Evolutionary conservation across 352 stramenopile genomes (phyloP).

Genomic region (Albugo candida): DNA sequence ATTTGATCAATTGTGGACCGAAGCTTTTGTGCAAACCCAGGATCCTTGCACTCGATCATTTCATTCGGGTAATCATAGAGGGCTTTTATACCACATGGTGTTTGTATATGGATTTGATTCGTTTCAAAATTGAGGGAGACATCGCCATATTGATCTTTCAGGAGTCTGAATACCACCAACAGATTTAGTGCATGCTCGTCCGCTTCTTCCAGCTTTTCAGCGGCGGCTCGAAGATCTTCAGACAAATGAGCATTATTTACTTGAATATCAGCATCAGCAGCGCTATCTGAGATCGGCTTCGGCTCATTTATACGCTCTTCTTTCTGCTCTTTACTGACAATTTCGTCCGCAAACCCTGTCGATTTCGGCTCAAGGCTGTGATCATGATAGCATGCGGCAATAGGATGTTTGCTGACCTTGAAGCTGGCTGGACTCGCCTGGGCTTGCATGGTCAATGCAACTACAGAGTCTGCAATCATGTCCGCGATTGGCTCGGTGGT

Average conservation of each 20-base stretch:
- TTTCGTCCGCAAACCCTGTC: background rate
- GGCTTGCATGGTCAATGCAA: slow-evolving; percentile 89
- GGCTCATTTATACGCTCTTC: slow-evolving; percentile 8
- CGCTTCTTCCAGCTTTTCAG: slow-evolving; percentile 30
- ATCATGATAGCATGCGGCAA: slow-evolving; percentile 54
- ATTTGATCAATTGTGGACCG: slow-evolving; percentile 25
- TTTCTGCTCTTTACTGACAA: slow-evolving; percentile 4
- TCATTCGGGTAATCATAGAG: slow-evolving; percentile 40
- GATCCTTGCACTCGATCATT: slow-evolving; percentile 47
- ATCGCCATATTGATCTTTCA: slow-evolving; percentile 76
- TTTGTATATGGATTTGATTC: slow-evolving; percentile 76
- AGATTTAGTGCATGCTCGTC: slow-evolving; percentile 74
- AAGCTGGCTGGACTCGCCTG: slow-evolving; percentile 66
- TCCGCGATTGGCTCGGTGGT: slow-evolving; percentile 85
- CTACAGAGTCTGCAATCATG: slow-evolving; percentile 92
- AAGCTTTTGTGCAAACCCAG: slow-evolving; percentile 49
- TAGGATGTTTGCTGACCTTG: slow-evolving; percentile 57
- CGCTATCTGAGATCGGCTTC: background rate
- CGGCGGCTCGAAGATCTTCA: slow-evolving; percentile 19
- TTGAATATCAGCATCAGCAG: slow-evolving; percentile 7
- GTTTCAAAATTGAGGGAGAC: slow-evolving; percentile 75
- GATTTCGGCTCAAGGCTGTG: slow-evolving; percentile 16
- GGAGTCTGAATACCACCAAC: slow-evolving; percentile 56
- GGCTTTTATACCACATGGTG: slow-evolving; percentile 42
- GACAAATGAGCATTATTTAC: slow-evolving; percentile 4